Percentiles rank a stretch among this genome's conserved stretches.
Conservation (phyloP, 441 rosid genomes). For the Adansonia madagascariensis region DNA sequence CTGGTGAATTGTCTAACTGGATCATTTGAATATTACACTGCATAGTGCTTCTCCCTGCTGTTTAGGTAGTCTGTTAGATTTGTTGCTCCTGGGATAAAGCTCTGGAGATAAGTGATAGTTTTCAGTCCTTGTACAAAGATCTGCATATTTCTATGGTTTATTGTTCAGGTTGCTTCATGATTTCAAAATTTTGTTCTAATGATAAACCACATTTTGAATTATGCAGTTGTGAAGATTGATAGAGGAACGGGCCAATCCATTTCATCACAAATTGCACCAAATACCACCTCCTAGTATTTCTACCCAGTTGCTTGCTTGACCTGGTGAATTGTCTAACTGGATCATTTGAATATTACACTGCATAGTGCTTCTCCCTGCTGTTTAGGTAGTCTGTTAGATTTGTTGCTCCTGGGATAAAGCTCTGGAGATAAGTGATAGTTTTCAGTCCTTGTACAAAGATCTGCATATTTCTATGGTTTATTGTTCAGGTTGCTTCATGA, state of each 20-base stretch:
- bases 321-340: not conserved
- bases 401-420: not conserved
- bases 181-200: not conserved
- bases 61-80: not conserved
- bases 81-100: not conserved
- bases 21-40: not conserved
- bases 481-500: not conserved
- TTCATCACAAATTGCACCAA: not conserved
- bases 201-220: not conserved
- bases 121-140: not conserved
- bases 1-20: not conserved
- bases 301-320: not conserved
- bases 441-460: not conserved
- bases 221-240: constrained; percentile 28
- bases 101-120: not conserved
- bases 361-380: not conserved
- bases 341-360: not conserved
- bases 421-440: not conserved
- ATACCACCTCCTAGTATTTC: not conserved
- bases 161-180: not conserved
- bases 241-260: constrained; percentile 22
- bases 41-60: not conserved
- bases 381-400: not conserved
- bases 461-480: constrained; percentile 8
- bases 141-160: constrained; percentile 8